Evolutionary conservation across 306 rosid species (phyloP).

Genomic region (Luffa aegyptiaca): DNA sequence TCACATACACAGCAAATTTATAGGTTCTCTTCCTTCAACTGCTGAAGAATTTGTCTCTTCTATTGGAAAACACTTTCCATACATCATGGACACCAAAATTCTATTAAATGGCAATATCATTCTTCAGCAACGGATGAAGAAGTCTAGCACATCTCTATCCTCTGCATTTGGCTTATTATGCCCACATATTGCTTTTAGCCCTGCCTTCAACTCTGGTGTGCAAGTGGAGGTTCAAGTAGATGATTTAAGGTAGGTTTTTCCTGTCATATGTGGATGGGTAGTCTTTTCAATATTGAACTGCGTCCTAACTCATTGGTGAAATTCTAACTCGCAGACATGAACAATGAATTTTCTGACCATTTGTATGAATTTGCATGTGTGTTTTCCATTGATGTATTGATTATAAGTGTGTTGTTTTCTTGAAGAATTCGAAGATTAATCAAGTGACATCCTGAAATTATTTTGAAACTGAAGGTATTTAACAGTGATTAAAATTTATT

Average conservation of each 20-base stretch:
- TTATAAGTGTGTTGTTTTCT: not conserved
- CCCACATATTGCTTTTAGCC: slow-evolving; percentile 56
- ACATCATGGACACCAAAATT: slow-evolving; percentile 73
- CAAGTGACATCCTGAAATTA: not conserved
- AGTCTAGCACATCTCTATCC: slow-evolving; percentile 54
- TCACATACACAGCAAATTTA: slow-evolving; percentile 70
- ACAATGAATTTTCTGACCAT: not conserved
- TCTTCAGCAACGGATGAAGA: slow-evolving; percentile 62
- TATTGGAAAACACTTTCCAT: slow-evolving; percentile 59
- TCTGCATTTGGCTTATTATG: slow-evolving; percentile 72
- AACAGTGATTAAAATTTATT: not conserved
- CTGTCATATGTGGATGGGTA: not conserved
- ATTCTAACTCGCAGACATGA: not conserved
- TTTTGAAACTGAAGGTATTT: not conserved
- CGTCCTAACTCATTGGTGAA: not conserved
- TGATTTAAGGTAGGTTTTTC: slow-evolving; percentile 61
- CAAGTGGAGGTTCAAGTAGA: slow-evolving; percentile 75
- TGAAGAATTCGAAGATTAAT: not conserved
- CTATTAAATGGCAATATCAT: slow-evolving; percentile 42
- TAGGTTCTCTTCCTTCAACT: slow-evolving; percentile 74
- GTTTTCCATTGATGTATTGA: not conserved
- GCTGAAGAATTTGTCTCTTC: slow-evolving; percentile 70
- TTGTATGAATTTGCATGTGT: not conserved
- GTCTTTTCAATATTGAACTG: not conserved
- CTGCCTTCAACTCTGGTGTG: slow-evolving; percentile 26